A percentile compares a stretch with the other conserved stretches of the same genome.
Conservation (phyloP, 2,329 filamentous ascomycete species). For the Nemania sp. region DNA sequence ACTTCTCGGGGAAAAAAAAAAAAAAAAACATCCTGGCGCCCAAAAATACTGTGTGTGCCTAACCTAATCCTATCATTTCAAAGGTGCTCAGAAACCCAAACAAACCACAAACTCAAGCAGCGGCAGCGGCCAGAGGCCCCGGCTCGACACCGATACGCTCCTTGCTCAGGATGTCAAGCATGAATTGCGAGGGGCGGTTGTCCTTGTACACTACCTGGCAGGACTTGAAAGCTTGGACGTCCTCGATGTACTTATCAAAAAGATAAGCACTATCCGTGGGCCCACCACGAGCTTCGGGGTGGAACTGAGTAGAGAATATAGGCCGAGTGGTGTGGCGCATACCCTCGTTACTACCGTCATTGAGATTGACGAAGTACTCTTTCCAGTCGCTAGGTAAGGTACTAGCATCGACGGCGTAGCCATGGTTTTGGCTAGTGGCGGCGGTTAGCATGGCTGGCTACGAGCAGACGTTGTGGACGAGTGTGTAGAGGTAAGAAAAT, state of each 20-base stretch:
- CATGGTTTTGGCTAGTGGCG: slow-evolving; percentile 91
- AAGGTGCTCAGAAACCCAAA: background rate
- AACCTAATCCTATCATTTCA: background rate
- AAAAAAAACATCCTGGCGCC: background rate
- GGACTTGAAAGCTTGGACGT: slow-evolving; percentile 86
- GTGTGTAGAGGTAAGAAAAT: too few species aligned
- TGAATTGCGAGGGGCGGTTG: slow-evolving; percentile 82
- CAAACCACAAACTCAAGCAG: slow-evolving; percentile 43
- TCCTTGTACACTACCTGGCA: slow-evolving; percentile 79
- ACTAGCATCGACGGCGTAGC: slow-evolving; percentile 87
- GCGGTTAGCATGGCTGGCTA: too few species aligned
- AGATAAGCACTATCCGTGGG: slow-evolving; percentile 95
- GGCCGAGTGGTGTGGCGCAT: slow-evolving; percentile 94
- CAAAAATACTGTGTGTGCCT: background rate
- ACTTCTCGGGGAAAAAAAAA: background rate
- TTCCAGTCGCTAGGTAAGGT: slow-evolving; percentile 88
- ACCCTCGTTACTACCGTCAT: slow-evolving; percentile 95
- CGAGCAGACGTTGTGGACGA: too few species aligned
- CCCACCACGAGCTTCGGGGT: slow-evolving; percentile 96
- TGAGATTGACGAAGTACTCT: slow-evolving; percentile 98
- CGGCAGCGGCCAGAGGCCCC: slow-evolving; percentile 56
- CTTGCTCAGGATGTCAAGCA: slow-evolving; percentile 90
- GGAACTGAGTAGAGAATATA: slow-evolving; percentile 99
- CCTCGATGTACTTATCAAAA: slow-evolving; percentile 95
- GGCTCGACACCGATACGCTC: slow-evolving; percentile 91